Evolutionary conservation across 257 asterid genomes (phyloP).

Genomic region (Solanum chiquidenum): DNA sequence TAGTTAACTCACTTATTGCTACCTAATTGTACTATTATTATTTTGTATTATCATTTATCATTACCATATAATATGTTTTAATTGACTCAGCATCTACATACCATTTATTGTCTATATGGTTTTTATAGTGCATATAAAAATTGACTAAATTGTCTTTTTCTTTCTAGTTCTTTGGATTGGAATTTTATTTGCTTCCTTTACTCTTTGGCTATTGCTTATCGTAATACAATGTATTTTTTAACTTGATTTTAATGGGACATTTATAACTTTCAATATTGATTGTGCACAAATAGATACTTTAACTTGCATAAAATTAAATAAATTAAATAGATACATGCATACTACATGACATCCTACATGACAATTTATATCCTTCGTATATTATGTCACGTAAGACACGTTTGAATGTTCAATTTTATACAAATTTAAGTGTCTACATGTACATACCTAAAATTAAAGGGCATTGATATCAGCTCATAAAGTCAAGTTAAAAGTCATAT

Average conservation of each 20-base stretch:
- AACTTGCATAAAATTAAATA: no score
- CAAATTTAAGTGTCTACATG: no score
- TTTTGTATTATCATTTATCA: background rate
- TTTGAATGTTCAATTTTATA: no score
- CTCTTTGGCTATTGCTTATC: background rate
- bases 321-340: no score
- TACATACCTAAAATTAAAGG: no score
- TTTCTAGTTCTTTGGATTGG: background rate
- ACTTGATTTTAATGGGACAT: no score
- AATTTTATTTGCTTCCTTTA: background rate
- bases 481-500: no score
- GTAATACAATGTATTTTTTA: no score
- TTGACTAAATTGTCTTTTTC: background rate
- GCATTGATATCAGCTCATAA: no score
- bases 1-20: background rate
- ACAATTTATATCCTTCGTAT: no score
- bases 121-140: background rate
- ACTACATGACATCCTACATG: background rate
- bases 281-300: rapidly evolving
- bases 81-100: background rate
- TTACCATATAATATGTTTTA: background rate
- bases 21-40: background rate
- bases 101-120: background rate
- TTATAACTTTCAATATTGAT: no score
- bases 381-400: no score